phyloP scores from a whole-genome alignment of 2,329 filamentous ascomycete genomes.

The Penicillium olsonii region DNA sequence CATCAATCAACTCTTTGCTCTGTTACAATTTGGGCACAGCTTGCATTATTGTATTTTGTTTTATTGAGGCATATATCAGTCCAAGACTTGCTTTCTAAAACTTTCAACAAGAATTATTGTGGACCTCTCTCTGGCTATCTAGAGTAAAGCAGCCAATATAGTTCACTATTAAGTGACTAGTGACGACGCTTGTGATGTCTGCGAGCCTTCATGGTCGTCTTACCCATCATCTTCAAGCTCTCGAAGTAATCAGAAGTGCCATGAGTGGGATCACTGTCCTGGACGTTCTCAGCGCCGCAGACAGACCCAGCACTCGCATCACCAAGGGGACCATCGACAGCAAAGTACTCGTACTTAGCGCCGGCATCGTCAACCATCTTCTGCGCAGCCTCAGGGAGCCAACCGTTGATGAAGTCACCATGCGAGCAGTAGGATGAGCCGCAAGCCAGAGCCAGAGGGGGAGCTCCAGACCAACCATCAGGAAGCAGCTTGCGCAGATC shows the following conservation, averaged over 20 bases:
- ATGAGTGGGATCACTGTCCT: constrained; percentile 14
- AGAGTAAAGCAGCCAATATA: too few species aligned
- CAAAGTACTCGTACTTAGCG: constrained; percentile 11
- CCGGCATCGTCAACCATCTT: constrained; percentile 15
- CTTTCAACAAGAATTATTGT: too few species aligned
- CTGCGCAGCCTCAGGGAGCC: constrained; percentile 11
- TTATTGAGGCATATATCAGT: too few species aligned
- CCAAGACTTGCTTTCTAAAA: too few species aligned
- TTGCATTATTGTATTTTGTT: too few species aligned
- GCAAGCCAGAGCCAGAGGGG: constrained; percentile 11
- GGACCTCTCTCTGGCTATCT: too few species aligned
- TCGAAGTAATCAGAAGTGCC: constrained; percentile 19
- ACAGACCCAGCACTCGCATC: constrained; percentile 4
- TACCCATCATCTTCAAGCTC: constrained; percentile 19
- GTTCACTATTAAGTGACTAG: neutral
- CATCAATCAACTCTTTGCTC: too few species aligned
- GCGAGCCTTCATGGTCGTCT: neutral
- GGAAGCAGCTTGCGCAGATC: constrained; percentile 16
- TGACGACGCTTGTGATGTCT: neutral
- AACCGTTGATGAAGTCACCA: constrained; percentile 13
- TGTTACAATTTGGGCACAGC: too few species aligned
- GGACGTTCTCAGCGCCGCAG: constrained; percentile 5
- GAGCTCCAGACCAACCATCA: constrained; percentile 13
- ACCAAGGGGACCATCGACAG: constrained; percentile 4
- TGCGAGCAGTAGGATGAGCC: constrained; percentile 8